A percentile compares a stretch with the other conserved stretches of the same genome.
Conservation (phyloP, 2,329 filamentous ascomycete genomes). For the Pseudopithomyces chartarum region DNA sequence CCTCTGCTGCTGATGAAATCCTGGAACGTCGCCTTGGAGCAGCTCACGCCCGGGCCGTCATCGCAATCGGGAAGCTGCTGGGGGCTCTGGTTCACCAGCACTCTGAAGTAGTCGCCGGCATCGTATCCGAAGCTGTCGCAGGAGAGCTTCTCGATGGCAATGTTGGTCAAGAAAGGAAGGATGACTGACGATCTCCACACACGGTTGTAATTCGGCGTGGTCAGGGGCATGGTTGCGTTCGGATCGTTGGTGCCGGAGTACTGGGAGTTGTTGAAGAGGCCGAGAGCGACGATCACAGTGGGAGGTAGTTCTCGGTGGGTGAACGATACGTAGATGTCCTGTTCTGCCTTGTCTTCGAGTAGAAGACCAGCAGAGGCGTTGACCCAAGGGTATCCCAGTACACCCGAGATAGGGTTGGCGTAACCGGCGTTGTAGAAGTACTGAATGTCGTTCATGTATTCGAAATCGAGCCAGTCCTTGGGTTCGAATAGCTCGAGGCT, state of each 20-base stretch:
- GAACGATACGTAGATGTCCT: slow-evolving; percentile 71
- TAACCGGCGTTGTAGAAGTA: slow-evolving; percentile 72
- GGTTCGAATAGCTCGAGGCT: slow-evolving; percentile 62
- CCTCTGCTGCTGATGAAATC: slow-evolving; percentile 51
- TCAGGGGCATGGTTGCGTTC: slow-evolving; percentile 69
- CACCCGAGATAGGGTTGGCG: slow-evolving; percentile 61
- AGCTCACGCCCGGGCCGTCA: slow-evolving; percentile 58
- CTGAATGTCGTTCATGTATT: slow-evolving; percentile 67
- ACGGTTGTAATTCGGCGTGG: slow-evolving; percentile 66
- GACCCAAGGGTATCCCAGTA: slow-evolving; percentile 69
- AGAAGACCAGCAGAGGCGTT: slow-evolving; percentile 62
- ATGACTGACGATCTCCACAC: slow-evolving; percentile 68
- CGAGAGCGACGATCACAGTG: slow-evolving; percentile 68
- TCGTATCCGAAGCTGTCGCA: slow-evolving; percentile 64
- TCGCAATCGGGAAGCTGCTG: slow-evolving; percentile 55
- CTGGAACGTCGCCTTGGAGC: slow-evolving; percentile 50
- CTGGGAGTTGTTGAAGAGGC: slow-evolving; percentile 71
- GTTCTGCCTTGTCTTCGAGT: slow-evolving; percentile 51
- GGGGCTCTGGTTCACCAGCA: slow-evolving; percentile 57
- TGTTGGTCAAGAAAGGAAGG: slow-evolving; percentile 68
- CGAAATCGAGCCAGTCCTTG: slow-evolving; percentile 69
- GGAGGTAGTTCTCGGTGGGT: slow-evolving; percentile 72
- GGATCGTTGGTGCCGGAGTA: slow-evolving; percentile 58
- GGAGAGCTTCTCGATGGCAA: slow-evolving; percentile 68
- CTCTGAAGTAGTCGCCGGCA: slow-evolving; percentile 57